Percentiles rank a stretch among this genome's conserved stretches.
Conservation (phyloP, 225 moss, liverwort and hornwort genomes). For the Climacium dendroides region DNA sequence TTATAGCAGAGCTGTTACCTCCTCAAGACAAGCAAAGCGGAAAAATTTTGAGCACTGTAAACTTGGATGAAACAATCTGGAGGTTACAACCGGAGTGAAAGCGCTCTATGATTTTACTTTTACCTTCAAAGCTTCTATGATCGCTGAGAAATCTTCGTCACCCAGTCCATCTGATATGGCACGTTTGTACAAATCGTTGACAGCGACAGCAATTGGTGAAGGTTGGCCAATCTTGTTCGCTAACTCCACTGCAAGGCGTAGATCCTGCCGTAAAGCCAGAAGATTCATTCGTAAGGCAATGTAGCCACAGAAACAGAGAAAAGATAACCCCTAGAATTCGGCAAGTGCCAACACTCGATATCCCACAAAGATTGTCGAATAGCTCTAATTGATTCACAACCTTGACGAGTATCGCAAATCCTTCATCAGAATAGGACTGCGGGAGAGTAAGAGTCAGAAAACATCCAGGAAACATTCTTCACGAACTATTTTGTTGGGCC, state of each 20-base stretch:
- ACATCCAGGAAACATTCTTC: background rate
- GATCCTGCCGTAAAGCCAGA: conserved; percentile 33
- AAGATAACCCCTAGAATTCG: too few species aligned
- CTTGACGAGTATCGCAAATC: background rate
- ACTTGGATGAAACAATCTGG: background rate
- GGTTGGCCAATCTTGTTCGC: conserved; percentile 52
- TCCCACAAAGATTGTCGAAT: background rate
- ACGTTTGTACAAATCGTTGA: conserved; percentile 49
- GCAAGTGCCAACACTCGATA: background rate
- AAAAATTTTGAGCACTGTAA: background rate
- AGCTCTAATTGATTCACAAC: background rate
- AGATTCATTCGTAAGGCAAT: background rate
- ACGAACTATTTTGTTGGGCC: background rate
- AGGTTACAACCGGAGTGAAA: background rate
- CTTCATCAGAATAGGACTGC: background rate
- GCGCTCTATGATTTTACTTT: conserved; percentile 13
- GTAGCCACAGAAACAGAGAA: background rate
- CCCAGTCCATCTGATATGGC: conserved; percentile 58
- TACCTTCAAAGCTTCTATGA: conserved; percentile 76
- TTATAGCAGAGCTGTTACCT: background rate
- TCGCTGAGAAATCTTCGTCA: conserved; percentile 81
- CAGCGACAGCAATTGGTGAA: conserved; percentile 65
- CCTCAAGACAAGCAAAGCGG: background rate
- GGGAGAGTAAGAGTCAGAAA: background rate
- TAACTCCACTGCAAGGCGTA: conserved; percentile 72